These are phyloP conservation scores for Hanseniaspora clermontiae DNA, from an alignment of 805 yeast genomes.

Conservation along the genomic window DNA sequence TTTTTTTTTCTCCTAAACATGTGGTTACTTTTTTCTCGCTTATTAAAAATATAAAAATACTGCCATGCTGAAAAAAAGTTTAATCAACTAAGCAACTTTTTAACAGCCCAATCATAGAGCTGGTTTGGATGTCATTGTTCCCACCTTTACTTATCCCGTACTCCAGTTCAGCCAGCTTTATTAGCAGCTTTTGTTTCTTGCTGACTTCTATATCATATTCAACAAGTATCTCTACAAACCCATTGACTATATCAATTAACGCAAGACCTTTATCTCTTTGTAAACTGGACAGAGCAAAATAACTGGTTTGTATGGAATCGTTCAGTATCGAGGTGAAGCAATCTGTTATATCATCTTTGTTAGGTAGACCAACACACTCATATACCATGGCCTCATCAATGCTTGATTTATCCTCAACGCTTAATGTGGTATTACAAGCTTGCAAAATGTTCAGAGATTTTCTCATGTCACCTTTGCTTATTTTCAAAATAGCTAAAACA, in stretches of 20 bases:
- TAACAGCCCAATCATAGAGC: slow-evolving; percentile 80
- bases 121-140: slow-evolving; percentile 74
- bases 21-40: not conserved
- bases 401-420: slow-evolving; percentile 16
- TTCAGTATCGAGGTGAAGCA: slow-evolving; percentile 65
- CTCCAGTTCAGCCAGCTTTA: slow-evolving; percentile 75
- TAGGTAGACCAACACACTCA: slow-evolving; percentile 93
- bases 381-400: slow-evolving; percentile 68
- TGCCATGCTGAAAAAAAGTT: too few relatives aligned
- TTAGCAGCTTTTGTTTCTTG: slow-evolving; percentile 52
- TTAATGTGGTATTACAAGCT: slow-evolving; percentile 75
- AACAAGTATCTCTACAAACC: slow-evolving; percentile 59
- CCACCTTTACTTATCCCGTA: slow-evolving; percentile 89
- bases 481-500: slow-evolving; percentile 46
- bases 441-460: slow-evolving; percentile 85
- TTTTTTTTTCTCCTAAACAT: too few relatives aligned
- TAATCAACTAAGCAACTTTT: not conserved
- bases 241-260: slow-evolving; percentile 67
- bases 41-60: too few relatives aligned
- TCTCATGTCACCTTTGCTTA: slow-evolving; percentile 95
- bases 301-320: slow-evolving; percentile 79
- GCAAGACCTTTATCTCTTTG: slow-evolving; percentile 76
- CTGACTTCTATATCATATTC: slow-evolving; percentile 42
- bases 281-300: slow-evolving; percentile 49
- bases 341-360: slow-evolving; percentile 68